Conservation (phyloP, 352 stramenopile genomes). For the Phytophthora tentaculata region DNA sequence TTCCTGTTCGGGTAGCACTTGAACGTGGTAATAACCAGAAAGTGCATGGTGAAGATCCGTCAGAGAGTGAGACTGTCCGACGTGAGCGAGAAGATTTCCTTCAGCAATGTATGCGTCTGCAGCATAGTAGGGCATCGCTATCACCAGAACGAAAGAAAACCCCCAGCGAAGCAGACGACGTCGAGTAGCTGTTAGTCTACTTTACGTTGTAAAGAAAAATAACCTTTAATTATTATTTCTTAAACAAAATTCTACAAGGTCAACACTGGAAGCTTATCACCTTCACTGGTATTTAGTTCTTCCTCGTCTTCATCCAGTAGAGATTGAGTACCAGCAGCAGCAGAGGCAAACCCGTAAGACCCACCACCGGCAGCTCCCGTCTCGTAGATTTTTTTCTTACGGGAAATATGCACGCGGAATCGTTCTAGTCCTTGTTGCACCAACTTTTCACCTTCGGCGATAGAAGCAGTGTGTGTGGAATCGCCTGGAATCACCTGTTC, state of each 20-base stretch:
- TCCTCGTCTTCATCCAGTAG: conserved; percentile 27
- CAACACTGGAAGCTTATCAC: background rate
- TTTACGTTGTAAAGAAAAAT: too few relatives aligned
- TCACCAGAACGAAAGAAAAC: background rate
- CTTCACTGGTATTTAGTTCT: conserved; percentile 2
- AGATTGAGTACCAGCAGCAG: conserved; percentile 24
- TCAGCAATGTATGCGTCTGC: conserved; percentile 15
- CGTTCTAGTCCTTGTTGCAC: conserved; percentile 60
- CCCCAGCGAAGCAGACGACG: background rate
- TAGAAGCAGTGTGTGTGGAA: conserved; percentile 40
- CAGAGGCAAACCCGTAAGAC: conserved; percentile 43
- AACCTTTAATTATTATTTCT: background rate
- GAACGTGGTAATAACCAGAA: conserved; percentile 20
- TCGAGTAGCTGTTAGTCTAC: too few relatives aligned
- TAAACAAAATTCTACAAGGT: too few relatives aligned
- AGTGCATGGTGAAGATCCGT: background rate
- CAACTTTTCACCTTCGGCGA: conserved; percentile 56
- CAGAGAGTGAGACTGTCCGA: conserved; percentile 6
- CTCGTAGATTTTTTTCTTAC: conserved; percentile 46
- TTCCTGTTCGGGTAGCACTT: conserved; percentile 12
- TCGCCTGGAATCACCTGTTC: conserved; percentile 56
- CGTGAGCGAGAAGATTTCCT: conserved; percentile 30
- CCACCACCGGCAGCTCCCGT: conserved; percentile 23
- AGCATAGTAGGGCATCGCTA: background rate
- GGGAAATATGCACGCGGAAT: conserved; percentile 40